These are phyloP conservation scores for Neurospora hispaniola DNA, from an alignment of 495 filamentous ascomycete species.

Conservation along the genomic window DNA sequence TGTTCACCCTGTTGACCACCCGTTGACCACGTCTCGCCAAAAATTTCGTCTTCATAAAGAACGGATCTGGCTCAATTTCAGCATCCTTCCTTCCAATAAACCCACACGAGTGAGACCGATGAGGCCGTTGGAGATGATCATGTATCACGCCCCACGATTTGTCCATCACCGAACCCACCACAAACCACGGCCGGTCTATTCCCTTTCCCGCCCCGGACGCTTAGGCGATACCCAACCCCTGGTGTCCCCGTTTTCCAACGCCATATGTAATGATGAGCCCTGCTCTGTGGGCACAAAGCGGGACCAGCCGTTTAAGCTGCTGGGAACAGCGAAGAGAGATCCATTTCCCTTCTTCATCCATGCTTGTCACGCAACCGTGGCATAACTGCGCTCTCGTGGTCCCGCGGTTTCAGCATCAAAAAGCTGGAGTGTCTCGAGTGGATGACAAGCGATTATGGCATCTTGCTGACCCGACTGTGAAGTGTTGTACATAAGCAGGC, in stretches of 20 bases:
- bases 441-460: not conserved
- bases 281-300: not conserved
- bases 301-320: not conserved
- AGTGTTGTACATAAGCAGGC: not conserved
- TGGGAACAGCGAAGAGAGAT: not conserved
- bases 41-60: not conserved
- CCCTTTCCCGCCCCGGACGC: not conserved
- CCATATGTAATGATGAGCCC: not conserved
- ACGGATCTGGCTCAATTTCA: not conserved
- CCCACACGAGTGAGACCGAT: not conserved
- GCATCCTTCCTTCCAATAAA: not conserved
- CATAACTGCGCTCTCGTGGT: not conserved
- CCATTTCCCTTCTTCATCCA: not conserved
- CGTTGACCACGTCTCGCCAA: not conserved
- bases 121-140: not conserved
- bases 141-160: not conserved
- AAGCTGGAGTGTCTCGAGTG: not conserved
- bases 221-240: not conserved
- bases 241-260: not conserved
- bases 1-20: not conserved
- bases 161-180: not conserved
- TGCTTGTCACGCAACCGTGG: not conserved
- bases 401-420: not conserved
- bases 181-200: not conserved
- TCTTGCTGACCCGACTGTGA: not conserved